Evolutionary conservation across 768 basidiomycete species (phyloP).

Genomic region (Leucocoprinus sp.): DNA sequence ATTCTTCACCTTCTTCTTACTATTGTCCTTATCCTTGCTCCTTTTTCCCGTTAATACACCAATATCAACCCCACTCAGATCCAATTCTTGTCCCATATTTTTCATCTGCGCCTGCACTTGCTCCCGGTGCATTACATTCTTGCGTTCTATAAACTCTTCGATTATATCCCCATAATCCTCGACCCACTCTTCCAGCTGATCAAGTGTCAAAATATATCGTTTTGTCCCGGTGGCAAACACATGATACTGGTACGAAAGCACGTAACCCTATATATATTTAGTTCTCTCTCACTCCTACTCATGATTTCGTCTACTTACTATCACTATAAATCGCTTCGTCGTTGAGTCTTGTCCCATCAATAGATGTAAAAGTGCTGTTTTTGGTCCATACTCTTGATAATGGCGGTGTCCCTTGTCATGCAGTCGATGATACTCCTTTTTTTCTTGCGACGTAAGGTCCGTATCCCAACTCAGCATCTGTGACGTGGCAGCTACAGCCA

Average conservation of each 20-base stretch:
- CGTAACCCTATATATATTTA: conserved; percentile 8
- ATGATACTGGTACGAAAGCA: conserved; percentile 12
- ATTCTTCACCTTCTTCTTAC: conserved; percentile 10
- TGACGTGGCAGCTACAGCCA: conserved; percentile 5
- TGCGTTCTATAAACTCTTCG: conserved; percentile 11
- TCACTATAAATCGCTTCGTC: conserved; percentile 11
- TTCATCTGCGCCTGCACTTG: conserved; percentile 11
- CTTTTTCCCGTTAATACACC: conserved; percentile 1
- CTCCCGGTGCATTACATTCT: conserved; percentile 11
- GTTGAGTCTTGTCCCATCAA: conserved; percentile 12
- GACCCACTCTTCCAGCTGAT: conserved; percentile 11
- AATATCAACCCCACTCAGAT: conserved; percentile 10
- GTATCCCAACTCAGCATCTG: conserved; percentile 12
- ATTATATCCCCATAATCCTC: conserved; percentile 11
- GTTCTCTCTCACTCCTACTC: background rate
- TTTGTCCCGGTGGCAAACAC: conserved; percentile 12
- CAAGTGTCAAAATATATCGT: conserved; percentile 9
- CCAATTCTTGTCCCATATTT: conserved; percentile 8
- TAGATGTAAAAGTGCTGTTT: conserved; percentile 10
- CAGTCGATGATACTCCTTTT: conserved; percentile 11
- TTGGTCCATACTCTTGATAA: conserved; percentile 11
- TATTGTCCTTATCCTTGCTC: conserved; percentile 7
- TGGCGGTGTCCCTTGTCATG: conserved; percentile 11
- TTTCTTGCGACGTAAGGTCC: conserved; percentile 8
- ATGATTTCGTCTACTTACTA: background rate